Conservation (phyloP, 768 basidiomycete species). For the Lactarius psammicola region DNA sequence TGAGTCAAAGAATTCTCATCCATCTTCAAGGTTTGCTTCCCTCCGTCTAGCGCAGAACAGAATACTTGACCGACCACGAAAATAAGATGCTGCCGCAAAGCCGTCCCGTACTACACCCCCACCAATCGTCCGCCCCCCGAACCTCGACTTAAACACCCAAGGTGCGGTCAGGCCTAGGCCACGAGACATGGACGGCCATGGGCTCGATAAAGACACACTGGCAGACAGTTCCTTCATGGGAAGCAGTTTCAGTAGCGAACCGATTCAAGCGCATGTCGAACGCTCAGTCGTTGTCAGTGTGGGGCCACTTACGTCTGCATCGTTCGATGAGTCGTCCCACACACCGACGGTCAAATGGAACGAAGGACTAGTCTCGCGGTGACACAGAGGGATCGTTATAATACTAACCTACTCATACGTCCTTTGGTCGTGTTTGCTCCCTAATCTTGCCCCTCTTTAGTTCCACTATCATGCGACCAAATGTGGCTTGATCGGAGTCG, state of each 20-base stretch:
- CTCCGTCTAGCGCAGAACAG: not conserved
- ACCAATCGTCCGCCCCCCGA: not conserved
- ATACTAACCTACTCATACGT: not conserved
- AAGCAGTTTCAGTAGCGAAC: not conserved
- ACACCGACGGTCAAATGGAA: not conserved
- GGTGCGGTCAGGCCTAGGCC: not conserved
- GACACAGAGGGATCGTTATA: not conserved
- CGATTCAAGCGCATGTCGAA: constrained; percentile 1
- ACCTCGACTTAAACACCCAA: not conserved
- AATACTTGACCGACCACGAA: not conserved
- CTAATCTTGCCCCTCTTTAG: not conserved
- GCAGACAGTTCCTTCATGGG: not conserved
- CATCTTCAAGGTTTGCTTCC: constrained; percentile 34
- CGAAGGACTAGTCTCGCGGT: not conserved
- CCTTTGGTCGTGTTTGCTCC: not conserved
- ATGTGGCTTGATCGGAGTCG: too few relatives aligned
- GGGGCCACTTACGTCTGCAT: not conserved
- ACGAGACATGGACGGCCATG: not conserved
- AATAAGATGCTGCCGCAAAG: constrained; percentile 30
- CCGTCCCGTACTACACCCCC: not conserved
- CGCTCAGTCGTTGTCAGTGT: not conserved
- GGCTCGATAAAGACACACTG: not conserved
- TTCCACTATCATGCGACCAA: too few relatives aligned
- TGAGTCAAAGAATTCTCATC: constrained; percentile 38
- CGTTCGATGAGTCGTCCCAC: not conserved